Base-by-base conservation (phyloP, 1,139 yeast species). In the Blastobotrys serpentis region DNA sequence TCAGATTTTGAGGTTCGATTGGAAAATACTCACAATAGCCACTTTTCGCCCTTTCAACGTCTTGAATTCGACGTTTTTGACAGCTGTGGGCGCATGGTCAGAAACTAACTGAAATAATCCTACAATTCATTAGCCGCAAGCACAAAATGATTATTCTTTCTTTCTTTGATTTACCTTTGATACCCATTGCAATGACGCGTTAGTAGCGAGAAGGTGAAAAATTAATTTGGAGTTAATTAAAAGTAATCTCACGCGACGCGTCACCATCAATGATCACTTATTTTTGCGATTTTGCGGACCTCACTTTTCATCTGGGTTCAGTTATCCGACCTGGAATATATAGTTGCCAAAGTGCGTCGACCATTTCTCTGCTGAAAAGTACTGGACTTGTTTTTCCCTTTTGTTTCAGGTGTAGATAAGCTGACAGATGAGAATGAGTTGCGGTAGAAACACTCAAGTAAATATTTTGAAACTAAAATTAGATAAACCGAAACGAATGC, bases 1-100 rank as follows among this genome's bases (percentile, higher is more conserved):
- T n/a, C n/a, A n/a, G n/a, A n/a, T n/a, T 36, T 18, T 21, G 10
- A 11, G 7, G 32, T n/a, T n/a, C n/a, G 32, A 11, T 4, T 6
- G 4, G 13, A 7, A 22, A 11, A 4, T 17, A 56, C 65, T 48
- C 48, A 63, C 86, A 52, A 92, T 90, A 52, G 98, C 98, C 17
- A 92, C 96, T 70, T 92, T 94, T 43, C 98, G 75, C 1, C 98
- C 98, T 61, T 86, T 86, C 46, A 89, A 78, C 37, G 86, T 76
- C 68, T 90, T 90, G 71, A 92, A 82, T 57, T 89, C 96, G 51
- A 81, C 78, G 52, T 82, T 82, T 56, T 81, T 79, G 56, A 86
- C 81, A 1, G 98, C 90, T 11, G 71, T 68, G 0, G 98, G 96
- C 1, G 96, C 95, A 66, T 90, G 84, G 63, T 92, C 98, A 46